Conservation (phyloP, 192 early-diverging fungal genomes). For the Gamsiella multidivaricata region DNA sequence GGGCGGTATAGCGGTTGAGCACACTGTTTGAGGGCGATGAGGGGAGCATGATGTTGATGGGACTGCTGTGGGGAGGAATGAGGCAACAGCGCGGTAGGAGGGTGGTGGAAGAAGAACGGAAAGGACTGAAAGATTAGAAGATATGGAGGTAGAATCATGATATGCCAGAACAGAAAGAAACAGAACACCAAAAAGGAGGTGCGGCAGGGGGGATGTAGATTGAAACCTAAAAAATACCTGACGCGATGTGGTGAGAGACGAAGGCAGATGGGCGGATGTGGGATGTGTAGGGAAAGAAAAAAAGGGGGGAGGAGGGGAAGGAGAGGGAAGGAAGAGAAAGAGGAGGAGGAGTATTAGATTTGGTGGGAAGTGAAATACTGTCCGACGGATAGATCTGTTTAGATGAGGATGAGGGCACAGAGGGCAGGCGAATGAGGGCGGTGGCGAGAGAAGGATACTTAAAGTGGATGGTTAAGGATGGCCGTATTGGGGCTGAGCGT, state of each 20-base stretch:
- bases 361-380: no score
- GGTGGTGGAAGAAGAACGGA: background rate
- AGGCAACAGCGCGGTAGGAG: no score
- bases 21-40: conserved; percentile 19
- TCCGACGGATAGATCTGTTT: no score
- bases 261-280: background rate
- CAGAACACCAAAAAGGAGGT: conserved; percentile 15
- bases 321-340: background rate
- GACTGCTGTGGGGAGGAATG: background rate
- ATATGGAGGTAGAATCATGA: conserved; percentile 23
- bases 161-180: conserved; percentile 25
- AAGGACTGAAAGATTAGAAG: background rate
- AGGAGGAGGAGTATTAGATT: no score
- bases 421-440: no score
- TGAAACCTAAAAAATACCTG: conserved; percentile 24
- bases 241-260: conserved; percentile 4
- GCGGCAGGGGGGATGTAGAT: conserved; percentile 20
- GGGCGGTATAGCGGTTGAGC: conserved; percentile 1
- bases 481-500: no score
- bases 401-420: no score
- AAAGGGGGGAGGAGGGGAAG: background rate
- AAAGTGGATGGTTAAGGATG: no score
- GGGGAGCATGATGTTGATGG: conserved; percentile 19
- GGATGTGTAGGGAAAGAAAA: background rate
- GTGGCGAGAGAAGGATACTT: no score